Percentiles rank a stretch among this genome's conserved stretches.
phyloP scores from a whole-genome alignment of 495 filamentous ascomycete genomes.

The Oidiodendron maius region DNA sequence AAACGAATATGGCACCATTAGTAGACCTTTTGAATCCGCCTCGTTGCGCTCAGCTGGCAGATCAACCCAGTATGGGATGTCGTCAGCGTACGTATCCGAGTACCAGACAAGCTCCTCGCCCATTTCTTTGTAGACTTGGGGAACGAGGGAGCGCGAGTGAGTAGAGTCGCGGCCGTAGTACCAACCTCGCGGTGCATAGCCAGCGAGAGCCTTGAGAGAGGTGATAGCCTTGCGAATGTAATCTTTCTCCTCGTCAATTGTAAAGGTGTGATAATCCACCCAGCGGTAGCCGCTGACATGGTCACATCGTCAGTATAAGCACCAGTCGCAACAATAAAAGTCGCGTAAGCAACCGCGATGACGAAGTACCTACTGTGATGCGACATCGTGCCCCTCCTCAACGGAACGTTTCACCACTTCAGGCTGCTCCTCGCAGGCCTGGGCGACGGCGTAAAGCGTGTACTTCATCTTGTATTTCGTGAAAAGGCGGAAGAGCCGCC shows the following conservation, averaged over 20 bases:
- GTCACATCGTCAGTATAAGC: too few species aligned
- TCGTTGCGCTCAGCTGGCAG: slow-evolving; percentile 30
- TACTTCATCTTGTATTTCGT: slow-evolving; percentile 32
- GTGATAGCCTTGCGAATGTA: slow-evolving; percentile 32
- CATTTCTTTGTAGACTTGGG: slow-evolving; percentile 32
- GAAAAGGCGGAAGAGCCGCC: slow-evolving; percentile 33
- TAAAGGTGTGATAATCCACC: slow-evolving; percentile 31
- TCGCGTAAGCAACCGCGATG: too few species aligned
- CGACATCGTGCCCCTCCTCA: slow-evolving; percentile 33
- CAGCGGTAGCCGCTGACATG: slow-evolving; percentile 33
- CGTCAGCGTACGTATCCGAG: slow-evolving; percentile 33
- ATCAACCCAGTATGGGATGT: slow-evolving; percentile 38
- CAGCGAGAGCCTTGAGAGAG: slow-evolving; percentile 26
- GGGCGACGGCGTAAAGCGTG: slow-evolving; percentile 32
- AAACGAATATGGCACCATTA: slow-evolving; percentile 35
- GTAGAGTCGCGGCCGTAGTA: slow-evolving; percentile 33
- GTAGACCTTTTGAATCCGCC: slow-evolving; percentile 27
- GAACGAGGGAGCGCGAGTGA: slow-evolving; percentile 26
- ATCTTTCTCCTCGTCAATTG: slow-evolving; percentile 31
- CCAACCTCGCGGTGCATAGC: slow-evolving; percentile 31
- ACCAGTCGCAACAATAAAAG: too few species aligned
- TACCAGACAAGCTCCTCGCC: slow-evolving; percentile 28
- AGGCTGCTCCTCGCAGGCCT: slow-evolving; percentile 31
- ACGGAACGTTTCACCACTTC: slow-evolving; percentile 26
- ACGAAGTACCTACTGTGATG: too few species aligned